phyloP scores from a whole-genome alignment of 495 filamentous ascomycete genomes.

The Symbiotaphrina buchneri region DNA sequence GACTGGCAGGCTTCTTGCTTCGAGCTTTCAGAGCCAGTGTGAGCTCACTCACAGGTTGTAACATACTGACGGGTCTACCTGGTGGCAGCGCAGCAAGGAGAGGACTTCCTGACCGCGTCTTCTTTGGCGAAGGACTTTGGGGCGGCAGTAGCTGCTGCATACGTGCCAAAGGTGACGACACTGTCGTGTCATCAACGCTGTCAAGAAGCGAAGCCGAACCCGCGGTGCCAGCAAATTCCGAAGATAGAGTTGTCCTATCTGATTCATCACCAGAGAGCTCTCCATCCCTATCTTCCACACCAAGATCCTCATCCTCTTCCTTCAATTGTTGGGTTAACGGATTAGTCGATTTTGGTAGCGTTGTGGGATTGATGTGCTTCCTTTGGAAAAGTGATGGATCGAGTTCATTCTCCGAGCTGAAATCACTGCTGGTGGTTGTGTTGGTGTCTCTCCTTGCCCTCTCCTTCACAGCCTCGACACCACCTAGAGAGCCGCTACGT shows the following conservation, averaged over 20 bases:
- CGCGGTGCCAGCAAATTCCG: constrained; percentile 42
- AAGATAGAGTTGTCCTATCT: constrained; percentile 38
- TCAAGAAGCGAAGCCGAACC: constrained; percentile 36
- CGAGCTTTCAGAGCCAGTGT: constrained; percentile 53
- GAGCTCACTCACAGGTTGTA: constrained; percentile 57
- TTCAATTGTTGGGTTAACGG: too few species aligned
- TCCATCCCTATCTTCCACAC: constrained; percentile 9
- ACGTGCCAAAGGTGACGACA: constrained; percentile 20
- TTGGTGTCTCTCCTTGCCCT: constrained; percentile 60
- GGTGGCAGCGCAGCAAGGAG: constrained; percentile 61
- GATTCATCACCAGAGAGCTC: constrained; percentile 41
- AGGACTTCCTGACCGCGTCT: constrained; percentile 29
- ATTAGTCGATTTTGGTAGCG: constrained; percentile 1
- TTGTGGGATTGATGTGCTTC: constrained; percentile 1
- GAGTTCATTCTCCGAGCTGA: constrained; percentile 77
- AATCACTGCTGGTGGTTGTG: constrained; percentile 79
- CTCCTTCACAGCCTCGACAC: constrained; percentile 50
- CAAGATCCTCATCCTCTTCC: constrained; percentile 1
- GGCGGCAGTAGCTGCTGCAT: too few species aligned
- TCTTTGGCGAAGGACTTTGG: constrained; percentile 28
- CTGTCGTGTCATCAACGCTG: constrained; percentile 17
- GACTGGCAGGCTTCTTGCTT: constrained; percentile 55
- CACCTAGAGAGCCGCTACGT: constrained; percentile 53
- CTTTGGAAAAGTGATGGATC: constrained; percentile 24
- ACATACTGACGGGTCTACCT: constrained; percentile 68